Evolutionary conservation across 2,329 filamentous ascomycete species (phyloP).

Genomic region (Ophiosphaerella herpotricha): DNA sequence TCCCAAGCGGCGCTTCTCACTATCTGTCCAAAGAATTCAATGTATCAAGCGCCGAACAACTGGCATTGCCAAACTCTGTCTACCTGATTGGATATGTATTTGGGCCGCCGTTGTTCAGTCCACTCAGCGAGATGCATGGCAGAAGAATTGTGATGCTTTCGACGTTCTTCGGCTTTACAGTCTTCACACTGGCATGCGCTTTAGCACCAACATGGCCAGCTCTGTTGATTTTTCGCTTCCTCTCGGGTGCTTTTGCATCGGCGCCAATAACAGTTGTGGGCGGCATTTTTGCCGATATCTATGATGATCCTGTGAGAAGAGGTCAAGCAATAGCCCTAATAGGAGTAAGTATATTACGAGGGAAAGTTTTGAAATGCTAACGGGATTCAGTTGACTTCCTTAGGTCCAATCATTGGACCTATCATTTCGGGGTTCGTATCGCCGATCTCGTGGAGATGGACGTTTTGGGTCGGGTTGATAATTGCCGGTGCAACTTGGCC

Average conservation of each 20-base stretch:
- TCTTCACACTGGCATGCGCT: constrained; percentile 49
- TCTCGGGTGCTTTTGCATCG: constrained; percentile 44
- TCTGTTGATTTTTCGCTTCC: constrained; percentile 46
- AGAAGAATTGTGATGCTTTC: constrained; percentile 49
- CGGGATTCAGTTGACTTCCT: constrained; percentile 53
- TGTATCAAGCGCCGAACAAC: constrained; percentile 48
- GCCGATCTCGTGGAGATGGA: constrained; percentile 67
- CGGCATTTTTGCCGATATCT: constrained; percentile 67
- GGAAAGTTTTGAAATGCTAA: not conserved
- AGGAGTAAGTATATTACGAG: not conserved
- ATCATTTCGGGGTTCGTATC: constrained; percentile 65
- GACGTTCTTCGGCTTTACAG: constrained; percentile 51
- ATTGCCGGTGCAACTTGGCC: constrained; percentile 64
- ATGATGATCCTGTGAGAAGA: constrained; percentile 57
- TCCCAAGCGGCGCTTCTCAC: constrained; percentile 64
- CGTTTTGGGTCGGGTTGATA: constrained; percentile 71
- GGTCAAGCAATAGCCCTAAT: constrained; percentile 64
- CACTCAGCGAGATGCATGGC: constrained; percentile 49
- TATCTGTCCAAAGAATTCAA: constrained; percentile 61
- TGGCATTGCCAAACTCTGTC: constrained; percentile 50
- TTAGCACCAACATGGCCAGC: constrained; percentile 46
- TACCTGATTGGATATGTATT: constrained; percentile 50
- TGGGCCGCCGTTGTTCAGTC: constrained; percentile 45
- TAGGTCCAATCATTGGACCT: constrained; percentile 65
- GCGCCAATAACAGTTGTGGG: constrained; percentile 60